Evolutionary conservation across 2,329 filamentous ascomycete species (phyloP).

Genomic region (Fusarium robinianum): DNA sequence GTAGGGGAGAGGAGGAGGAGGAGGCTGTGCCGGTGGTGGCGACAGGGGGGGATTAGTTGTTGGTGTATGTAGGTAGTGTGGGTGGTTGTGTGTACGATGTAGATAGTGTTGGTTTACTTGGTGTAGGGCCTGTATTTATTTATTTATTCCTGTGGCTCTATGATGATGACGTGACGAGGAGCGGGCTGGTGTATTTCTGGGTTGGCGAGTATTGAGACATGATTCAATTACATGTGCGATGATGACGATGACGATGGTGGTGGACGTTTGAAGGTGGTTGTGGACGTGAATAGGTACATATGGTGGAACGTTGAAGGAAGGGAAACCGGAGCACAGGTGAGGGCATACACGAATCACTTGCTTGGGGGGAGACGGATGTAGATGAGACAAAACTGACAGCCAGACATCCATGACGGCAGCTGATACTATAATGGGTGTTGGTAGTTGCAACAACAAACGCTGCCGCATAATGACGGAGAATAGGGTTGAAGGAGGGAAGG

Average conservation of each 20-base stretch:
- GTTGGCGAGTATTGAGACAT: conserved; percentile 9
- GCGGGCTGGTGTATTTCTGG: no score
- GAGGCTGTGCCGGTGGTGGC: no score
- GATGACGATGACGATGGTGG: background rate
- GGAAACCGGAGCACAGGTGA: background rate
- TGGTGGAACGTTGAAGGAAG: background rate
- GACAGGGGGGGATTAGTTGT: no score
- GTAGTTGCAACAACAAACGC: no score
- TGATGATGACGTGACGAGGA: conserved; percentile 18
- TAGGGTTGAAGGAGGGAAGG: no score
- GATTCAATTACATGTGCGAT: conserved; percentile 15
- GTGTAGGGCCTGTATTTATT: no score
- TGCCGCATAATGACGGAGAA: no score
- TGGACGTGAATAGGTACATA: conserved; percentile 3
- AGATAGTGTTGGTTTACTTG: conserved; percentile 8
- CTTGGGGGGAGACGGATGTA: no score
- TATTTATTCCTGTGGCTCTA: conserved; percentile 4
- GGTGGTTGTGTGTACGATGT: conserved; percentile 14
- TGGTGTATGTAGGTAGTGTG: no score
- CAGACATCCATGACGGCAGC: background rate
- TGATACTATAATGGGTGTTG: conserved; percentile 3
- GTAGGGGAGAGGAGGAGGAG: no score
- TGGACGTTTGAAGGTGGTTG: background rate
- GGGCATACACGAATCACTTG: conserved; percentile 4
- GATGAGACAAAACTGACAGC: no score